Percentiles rank a stretch among this genome's conserved stretches.
Evolutionary conservation across 2,329 filamentous ascomycete genomes (phyloP).

Genomic region (Colletotrichum musae): DNA sequence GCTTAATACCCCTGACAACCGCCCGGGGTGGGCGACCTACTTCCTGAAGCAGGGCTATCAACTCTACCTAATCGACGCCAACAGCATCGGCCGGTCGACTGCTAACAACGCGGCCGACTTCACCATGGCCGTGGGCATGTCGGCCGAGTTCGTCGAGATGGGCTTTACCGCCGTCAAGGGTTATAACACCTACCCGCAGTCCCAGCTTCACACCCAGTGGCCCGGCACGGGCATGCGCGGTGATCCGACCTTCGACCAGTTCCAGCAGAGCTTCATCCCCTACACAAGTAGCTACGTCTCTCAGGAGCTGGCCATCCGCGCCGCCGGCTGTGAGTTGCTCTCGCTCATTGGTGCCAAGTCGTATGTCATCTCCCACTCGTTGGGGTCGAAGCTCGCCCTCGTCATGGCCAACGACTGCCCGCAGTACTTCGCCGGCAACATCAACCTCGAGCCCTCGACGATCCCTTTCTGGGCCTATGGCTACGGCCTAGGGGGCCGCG

Average conservation of each 20-base stretch:
- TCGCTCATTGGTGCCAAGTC: conserved; percentile 45
- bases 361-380: conserved; percentile 49
- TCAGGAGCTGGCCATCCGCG: conserved; percentile 45
- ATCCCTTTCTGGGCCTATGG: conserved; percentile 48
- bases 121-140: conserved; percentile 44
- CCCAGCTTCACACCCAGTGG: conserved; percentile 51
- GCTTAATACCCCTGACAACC: conserved; percentile 58
- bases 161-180: conserved; percentile 47
- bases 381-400: conserved; percentile 47
- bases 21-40: conserved; percentile 58
- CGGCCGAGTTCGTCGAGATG: conserved; percentile 45
- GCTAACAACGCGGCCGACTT: conserved; percentile 48
- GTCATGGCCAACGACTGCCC: conserved; percentile 51
- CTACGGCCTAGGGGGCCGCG: conserved; percentile 37
- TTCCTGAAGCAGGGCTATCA: conserved; percentile 57
- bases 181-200: conserved; percentile 49
- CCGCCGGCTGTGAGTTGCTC: conserved; percentile 45
- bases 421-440: conserved; percentile 47
- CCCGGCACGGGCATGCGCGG: conserved; percentile 52
- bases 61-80: conserved; percentile 58
- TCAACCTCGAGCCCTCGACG: conserved; percentile 51
- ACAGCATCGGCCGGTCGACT: conserved; percentile 51
- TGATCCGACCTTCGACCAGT: conserved; percentile 63
- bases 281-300: conserved; percentile 44
- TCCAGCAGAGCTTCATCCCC: conserved; percentile 60